Conservation (phyloP, 78 protist species). For the Bigelowiella natans region DNA sequence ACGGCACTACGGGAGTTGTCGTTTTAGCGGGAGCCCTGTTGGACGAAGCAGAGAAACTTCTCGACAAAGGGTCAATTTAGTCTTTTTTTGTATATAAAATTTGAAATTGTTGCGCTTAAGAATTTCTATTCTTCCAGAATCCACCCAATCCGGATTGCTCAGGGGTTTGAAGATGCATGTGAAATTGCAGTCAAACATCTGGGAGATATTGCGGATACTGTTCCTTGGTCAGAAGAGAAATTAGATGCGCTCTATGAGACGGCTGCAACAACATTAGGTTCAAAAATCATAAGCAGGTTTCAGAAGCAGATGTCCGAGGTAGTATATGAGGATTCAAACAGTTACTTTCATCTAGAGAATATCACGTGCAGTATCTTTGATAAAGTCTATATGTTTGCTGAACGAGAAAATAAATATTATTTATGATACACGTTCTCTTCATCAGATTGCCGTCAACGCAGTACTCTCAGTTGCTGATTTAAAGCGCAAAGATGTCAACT, state of each 20-base stretch:
- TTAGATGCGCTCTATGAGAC: constrained; percentile 63
- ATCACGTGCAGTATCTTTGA: too few relatives aligned
- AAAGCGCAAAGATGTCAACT: constrained; percentile 89
- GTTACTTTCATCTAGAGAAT: too few relatives aligned
- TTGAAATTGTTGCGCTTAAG: too few relatives aligned
- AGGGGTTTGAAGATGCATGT: constrained; percentile 62
- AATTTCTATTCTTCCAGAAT: too few relatives aligned
- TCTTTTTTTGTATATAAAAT: too few relatives aligned
- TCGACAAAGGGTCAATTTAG: neutral
- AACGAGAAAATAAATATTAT: too few relatives aligned
- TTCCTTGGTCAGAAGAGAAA: constrained; percentile 40
- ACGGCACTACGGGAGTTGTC: constrained; percentile 99
- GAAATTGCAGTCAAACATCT: constrained; percentile 59
- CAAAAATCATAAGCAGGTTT: constrained; percentile 69
- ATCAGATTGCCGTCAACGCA: constrained; percentile 80
- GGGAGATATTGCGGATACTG: constrained; percentile 41
- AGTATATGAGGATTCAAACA: too few relatives aligned
- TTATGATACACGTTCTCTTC: too few relatives aligned
- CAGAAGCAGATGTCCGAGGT: constrained; percentile 79
- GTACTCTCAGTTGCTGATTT: constrained; percentile 93
- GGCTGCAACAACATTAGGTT: constrained; percentile 88
- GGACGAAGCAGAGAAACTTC: constrained; percentile 69
- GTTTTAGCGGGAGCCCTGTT: constrained; percentile 97
- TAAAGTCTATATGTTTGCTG: too few relatives aligned
- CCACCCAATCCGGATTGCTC: constrained; percentile 89